Conservation (phyloP, 179 eudicot genomes). For the Gypsophila paniculata region DNA sequence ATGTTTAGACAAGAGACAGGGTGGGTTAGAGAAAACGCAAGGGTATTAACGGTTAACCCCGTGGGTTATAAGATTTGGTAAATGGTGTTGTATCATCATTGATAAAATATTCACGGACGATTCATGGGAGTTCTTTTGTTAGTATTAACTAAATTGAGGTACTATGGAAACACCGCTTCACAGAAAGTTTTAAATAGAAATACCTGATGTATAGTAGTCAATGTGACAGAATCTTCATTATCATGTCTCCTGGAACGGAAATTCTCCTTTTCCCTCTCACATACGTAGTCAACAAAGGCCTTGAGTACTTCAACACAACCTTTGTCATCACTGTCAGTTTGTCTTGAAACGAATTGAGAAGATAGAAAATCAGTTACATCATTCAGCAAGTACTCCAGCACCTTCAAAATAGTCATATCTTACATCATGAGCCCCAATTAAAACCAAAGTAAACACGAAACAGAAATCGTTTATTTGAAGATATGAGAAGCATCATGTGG, state of each 20-base stretch:
- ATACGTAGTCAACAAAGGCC: constrained; percentile 64
- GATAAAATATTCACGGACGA: too few relatives aligned
- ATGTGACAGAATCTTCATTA: constrained; percentile 73
- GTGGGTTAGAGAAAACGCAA: too few relatives aligned
- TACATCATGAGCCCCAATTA: constrained; percentile 8
- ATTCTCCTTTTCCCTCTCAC: constrained; percentile 79
- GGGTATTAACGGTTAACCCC: too few relatives aligned
- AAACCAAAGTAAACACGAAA: neutral
- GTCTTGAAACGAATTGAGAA: constrained; percentile 36
- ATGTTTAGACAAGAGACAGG: too few relatives aligned
- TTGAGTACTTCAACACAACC: constrained; percentile 59
- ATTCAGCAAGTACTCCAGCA: constrained; percentile 73
- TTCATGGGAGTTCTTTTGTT: neutral
- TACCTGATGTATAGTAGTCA: constrained; percentile 96
- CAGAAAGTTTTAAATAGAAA: too few relatives aligned
- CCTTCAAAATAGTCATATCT: constrained; percentile 40
- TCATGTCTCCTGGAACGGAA: constrained; percentile 69
- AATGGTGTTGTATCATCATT: too few relatives aligned
- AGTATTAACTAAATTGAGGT: neutral
- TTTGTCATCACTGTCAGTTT: constrained; percentile 36
- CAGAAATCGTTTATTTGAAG: too few relatives aligned
- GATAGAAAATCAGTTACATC: constrained; percentile 73
- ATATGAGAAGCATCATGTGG: too few relatives aligned
- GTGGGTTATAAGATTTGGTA: too few relatives aligned
- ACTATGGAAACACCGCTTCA: too few relatives aligned